A percentile compares a stretch with the other conserved stretches of the same genome.
Conservation (phyloP, 768 basidiomycete species). For the Chalciporus chontae region DNA sequence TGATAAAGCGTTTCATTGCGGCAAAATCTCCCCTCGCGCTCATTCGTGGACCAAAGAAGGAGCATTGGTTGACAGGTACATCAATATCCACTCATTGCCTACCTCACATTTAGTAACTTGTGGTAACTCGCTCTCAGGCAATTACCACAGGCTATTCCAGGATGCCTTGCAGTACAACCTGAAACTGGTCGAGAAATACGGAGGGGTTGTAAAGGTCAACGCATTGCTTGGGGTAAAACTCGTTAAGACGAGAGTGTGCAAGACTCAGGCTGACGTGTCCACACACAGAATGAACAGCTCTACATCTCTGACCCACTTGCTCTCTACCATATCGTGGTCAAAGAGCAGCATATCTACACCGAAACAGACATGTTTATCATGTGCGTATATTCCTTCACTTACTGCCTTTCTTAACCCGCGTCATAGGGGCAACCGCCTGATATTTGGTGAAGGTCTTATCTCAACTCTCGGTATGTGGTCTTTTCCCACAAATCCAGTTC, state of each 20-base stretch:
- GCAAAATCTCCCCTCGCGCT: constrained; percentile 15
- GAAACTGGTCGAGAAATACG: constrained; percentile 28
- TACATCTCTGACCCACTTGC: constrained; percentile 38
- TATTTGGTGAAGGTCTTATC: constrained; percentile 37
- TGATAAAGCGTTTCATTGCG: constrained; percentile 10
- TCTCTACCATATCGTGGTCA: constrained; percentile 36
- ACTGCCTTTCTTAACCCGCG: not conserved
- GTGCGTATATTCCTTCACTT: constrained; percentile 10
- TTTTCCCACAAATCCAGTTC: not conserved
- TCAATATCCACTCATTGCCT: not conserved
- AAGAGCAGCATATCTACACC: constrained; percentile 35
- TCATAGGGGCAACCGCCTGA: constrained; percentile 25
- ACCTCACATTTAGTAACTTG: too few relatives aligned
- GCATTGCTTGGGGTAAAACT: constrained; percentile 32
- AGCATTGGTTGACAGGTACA: constrained; percentile 35
- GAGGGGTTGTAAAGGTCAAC: constrained; percentile 33
- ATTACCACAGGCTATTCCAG: constrained; percentile 29
- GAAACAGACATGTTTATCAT: constrained; percentile 35
- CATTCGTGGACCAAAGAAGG: constrained; percentile 31
- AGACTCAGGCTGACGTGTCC: not conserved
- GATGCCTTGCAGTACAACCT: constrained; percentile 34
- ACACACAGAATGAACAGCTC: constrained; percentile 27
- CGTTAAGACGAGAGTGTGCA: too few relatives aligned
- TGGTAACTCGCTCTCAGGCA: constrained; percentile 22
- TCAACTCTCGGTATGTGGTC: constrained; percentile 33